Conservation (phyloP, 2,329 filamentous ascomycete species). For the Aspergillus calidoustus region DNA sequence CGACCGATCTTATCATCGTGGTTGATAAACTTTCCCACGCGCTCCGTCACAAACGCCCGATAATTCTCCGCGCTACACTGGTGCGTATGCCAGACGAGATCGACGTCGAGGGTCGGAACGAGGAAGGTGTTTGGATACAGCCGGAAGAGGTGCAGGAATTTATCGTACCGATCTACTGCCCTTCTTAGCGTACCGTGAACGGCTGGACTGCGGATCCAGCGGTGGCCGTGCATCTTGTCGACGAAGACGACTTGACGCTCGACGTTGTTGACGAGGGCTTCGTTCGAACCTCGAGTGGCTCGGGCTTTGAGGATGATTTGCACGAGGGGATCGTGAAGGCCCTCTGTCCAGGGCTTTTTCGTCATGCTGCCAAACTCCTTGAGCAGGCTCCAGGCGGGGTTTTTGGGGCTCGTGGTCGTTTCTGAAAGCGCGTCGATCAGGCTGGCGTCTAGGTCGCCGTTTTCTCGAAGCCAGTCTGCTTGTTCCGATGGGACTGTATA, state of each 20-base stretch:
- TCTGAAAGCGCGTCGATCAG: conserved; percentile 11
- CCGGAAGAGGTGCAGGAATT: conserved; percentile 50
- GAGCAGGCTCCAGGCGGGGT: background rate
- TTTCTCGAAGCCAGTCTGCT: conserved; percentile 2
- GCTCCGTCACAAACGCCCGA: conserved; percentile 48
- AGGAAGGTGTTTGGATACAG: conserved; percentile 38
- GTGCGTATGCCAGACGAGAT: conserved; percentile 43
- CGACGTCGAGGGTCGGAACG: conserved; percentile 41
- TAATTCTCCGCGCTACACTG: conserved; percentile 31
- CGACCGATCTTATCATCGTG: conserved; percentile 81
- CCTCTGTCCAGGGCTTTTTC: background rate
- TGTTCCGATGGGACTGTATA: conserved; percentile 11
- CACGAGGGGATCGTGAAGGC: background rate
- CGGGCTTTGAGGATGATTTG: background rate
- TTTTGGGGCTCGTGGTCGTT: background rate
- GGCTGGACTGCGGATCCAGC: conserved; percentile 77
- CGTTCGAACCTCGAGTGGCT: background rate
- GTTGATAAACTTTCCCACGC: conserved; percentile 62
- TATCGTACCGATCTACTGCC: conserved; percentile 56
- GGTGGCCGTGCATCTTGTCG: conserved; percentile 71
- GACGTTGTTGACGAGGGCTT: conserved; percentile 42
- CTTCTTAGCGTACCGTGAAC: conserved; percentile 66
- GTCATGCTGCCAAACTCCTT: background rate
- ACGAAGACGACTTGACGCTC: conserved; percentile 49
- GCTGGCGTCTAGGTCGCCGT: conserved; percentile 3